These are phyloP conservation scores for Wallacemonas collosoma DNA, from an alignment of 208 protist genomes.

Conservation along the genomic window DNA sequence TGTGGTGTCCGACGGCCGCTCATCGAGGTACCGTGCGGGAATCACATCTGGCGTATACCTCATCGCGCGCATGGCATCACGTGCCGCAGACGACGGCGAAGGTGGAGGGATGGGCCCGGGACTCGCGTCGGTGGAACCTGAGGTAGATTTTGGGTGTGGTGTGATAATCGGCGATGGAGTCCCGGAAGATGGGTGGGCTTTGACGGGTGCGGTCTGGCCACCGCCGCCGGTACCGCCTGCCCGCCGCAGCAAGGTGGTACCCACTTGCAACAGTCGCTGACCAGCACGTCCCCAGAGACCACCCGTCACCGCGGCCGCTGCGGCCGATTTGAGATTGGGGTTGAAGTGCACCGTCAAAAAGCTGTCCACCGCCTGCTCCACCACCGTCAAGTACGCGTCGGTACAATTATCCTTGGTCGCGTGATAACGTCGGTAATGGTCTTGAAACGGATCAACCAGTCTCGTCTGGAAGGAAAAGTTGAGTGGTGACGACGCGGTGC, in stretches of 20 bases:
- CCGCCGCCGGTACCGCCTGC: conserved; percentile 9
- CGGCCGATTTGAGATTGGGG: conserved; percentile 6
- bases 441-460: conserved; percentile 44
- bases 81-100: not conserved
- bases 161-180: no score
- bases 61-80: not conserved
- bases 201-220: not conserved
- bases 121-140: no score
- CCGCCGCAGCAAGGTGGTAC: conserved; percentile 1
- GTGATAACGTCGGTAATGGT: conserved; percentile 47
- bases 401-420: conserved; percentile 47
- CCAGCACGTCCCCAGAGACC: conserved; percentile 10
- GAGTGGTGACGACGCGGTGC: not conserved
- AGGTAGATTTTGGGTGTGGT: no score
- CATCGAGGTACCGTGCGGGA: conserved; percentile 61
- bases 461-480: conserved; percentile 1
- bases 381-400: conserved; percentile 55
- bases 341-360: conserved; percentile 54
- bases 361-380: conserved; percentile 63
- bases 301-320: not conserved
- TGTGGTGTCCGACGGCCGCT: conserved; percentile 29
- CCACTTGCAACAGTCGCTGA: not conserved
- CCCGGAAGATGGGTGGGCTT: no score
- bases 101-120: no score
- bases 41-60: conserved; percentile 55